phyloP scores from a whole-genome alignment of 1,284 basidiomycete genomes.

The Cutaneotrichosporon mucoides region DNA sequence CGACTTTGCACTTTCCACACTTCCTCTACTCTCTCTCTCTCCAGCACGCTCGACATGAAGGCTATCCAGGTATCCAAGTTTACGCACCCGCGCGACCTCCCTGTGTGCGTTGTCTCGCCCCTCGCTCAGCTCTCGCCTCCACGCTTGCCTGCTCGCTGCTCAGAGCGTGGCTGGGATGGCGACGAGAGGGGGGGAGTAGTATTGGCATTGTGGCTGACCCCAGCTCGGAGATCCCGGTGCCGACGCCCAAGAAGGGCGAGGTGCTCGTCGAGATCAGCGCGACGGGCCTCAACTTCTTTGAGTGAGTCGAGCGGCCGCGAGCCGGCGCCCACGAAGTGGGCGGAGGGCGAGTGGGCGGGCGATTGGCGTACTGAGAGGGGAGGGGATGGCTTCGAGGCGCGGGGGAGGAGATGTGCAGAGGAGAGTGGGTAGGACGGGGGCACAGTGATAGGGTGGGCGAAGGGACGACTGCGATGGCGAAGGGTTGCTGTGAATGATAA shows the following conservation, averaged over 20 bases:
- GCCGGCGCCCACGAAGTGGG: not conserved
- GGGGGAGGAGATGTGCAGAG: not conserved
- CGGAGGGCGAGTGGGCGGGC: too few relatives aligned
- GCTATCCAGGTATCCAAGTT: constrained; percentile 70
- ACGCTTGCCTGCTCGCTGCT: too few relatives aligned
- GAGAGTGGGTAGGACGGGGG: not conserved
- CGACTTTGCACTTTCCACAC: too few relatives aligned
- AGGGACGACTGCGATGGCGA: not conserved
- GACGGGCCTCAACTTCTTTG: constrained; percentile 44
- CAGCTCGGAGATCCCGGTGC: constrained; percentile 56
- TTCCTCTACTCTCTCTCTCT: not conserved
- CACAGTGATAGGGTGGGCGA: not conserved
- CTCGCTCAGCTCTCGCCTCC: too few relatives aligned
- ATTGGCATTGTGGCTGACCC: not conserved
- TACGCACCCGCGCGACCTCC: constrained; percentile 67
- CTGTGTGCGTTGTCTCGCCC: constrained; percentile 46
- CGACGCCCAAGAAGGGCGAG: constrained; percentile 58
- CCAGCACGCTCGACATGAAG: constrained; percentile 56
- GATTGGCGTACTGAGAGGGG: too few relatives aligned
- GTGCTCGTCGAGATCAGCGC: constrained; percentile 75
- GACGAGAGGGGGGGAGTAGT: too few relatives aligned
- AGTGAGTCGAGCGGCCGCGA: constrained; percentile 24
- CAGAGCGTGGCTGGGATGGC: too few relatives aligned
- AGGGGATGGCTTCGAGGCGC: too few relatives aligned
- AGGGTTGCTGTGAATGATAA: too few relatives aligned